A percentile compares a stretch with the other conserved stretches of the same genome.
Conservation (phyloP, 441 rosid species). For the Populus hybrid region DNA sequence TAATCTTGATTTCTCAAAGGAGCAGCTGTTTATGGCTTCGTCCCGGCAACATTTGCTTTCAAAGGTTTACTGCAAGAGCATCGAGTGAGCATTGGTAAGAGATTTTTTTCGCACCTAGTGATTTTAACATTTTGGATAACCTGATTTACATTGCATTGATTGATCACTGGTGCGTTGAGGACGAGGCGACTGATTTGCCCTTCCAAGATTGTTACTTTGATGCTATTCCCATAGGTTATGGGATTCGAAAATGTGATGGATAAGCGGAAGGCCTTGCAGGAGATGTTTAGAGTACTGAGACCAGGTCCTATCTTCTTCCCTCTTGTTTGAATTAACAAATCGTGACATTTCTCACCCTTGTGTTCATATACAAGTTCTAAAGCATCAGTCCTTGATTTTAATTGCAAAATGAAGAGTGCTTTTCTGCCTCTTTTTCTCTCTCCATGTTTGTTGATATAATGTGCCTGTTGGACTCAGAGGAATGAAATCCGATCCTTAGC, state of each 20-base stretch:
- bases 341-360: constrained; percentile 7
- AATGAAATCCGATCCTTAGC: background rate
- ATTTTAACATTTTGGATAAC: background rate
- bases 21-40: constrained; percentile 65
- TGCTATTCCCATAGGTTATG: constrained; percentile 87
- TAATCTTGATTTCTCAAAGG: constrained; percentile 81
- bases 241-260: constrained; percentile 67
- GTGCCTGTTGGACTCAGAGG: background rate
- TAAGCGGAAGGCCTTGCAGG: constrained; percentile 53
- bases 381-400: constrained; percentile 71
- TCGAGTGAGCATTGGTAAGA: constrained; percentile 78
- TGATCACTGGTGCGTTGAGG: constrained; percentile 68
- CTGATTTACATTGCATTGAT: constrained; percentile 11
- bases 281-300: constrained; percentile 63
- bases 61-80: constrained; percentile 63
- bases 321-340: background rate
- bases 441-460: background rate
- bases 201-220: constrained; percentile 63
- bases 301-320: constrained; percentile 41
- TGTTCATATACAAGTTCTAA: constrained; percentile 47
- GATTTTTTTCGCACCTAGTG: background rate
- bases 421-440: too few relatives aligned
- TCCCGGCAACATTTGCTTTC: constrained; percentile 43
- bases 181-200: constrained; percentile 73
- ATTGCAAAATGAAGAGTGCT: constrained; percentile 8